Conservation (phyloP, 2,329 filamentous ascomycete species). For the Fusarium siculi region DNA sequence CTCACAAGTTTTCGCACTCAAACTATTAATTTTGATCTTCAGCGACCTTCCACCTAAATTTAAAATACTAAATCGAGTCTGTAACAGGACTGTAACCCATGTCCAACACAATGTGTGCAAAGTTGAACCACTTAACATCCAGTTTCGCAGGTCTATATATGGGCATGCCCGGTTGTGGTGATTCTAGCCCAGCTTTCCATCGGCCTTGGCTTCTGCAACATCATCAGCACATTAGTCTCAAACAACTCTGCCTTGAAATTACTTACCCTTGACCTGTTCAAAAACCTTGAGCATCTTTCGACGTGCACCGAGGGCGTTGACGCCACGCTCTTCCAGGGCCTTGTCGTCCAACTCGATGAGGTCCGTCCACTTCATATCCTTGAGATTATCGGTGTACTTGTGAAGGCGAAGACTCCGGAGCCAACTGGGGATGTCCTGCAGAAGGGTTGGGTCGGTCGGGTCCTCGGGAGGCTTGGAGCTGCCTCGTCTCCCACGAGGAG, state of each 20-base stretch:
- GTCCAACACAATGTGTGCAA: constrained; percentile 4
- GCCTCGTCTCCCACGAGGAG: constrained; percentile 89
- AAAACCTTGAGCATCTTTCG: constrained; percentile 99
- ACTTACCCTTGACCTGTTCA: constrained; percentile 86
- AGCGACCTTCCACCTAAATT: background rate
- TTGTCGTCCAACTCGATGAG: constrained; percentile 92
- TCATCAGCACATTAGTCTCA: constrained; percentile 32
- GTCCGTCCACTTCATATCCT: constrained; percentile 97
- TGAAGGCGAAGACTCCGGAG: constrained; percentile 92
- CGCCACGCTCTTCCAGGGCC: constrained; percentile 89
- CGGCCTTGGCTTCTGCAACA: constrained; percentile 72
- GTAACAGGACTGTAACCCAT: constrained; percentile 6
- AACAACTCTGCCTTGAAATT: background rate
- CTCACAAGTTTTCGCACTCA: constrained; percentile 10
- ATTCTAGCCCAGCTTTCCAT: constrained; percentile 71
- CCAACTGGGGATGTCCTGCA: constrained; percentile 97
- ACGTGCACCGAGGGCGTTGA: constrained; percentile 92
- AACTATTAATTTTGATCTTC: constrained; percentile 25
- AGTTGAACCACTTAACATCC: constrained; percentile 4
- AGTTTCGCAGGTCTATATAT: constrained; percentile 14
- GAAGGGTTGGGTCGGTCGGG: constrained; percentile 86
- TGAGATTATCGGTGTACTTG: constrained; percentile 98
- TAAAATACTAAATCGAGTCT: constrained; percentile 1
- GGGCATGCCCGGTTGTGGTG: constrained; percentile 19
- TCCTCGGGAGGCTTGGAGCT: constrained; percentile 98